Conservation (phyloP, 2,329 filamentous ascomycete species). For the Alternaria sp. region DNA sequence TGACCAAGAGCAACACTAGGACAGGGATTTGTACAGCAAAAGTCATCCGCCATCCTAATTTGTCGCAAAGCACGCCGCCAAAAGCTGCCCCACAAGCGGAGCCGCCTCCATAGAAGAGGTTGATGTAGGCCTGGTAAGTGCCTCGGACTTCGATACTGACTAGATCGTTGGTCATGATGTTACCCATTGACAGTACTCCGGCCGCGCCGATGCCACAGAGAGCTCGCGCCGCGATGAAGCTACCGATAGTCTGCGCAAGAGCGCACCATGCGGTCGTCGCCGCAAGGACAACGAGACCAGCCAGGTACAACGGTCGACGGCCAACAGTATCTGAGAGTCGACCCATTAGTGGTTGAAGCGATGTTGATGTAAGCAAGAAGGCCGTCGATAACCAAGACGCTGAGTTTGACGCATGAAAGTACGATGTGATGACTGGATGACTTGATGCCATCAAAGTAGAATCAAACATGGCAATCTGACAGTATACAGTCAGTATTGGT, state of each 20-base stretch:
- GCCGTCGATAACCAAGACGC: slow-evolving; percentile 85
- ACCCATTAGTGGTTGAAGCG: slow-evolving; percentile 77
- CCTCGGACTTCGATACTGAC: slow-evolving; percentile 78
- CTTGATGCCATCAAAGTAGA: slow-evolving; percentile 82
- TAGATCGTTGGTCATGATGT: slow-evolving; percentile 76
- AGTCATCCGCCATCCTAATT: slow-evolving; percentile 76
- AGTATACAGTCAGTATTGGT: slow-evolving; percentile 50
- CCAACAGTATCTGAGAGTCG: slow-evolving; percentile 78
- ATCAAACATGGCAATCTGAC: slow-evolving; percentile 66
- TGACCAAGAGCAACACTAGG: slow-evolving; percentile 56
- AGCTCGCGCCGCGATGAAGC: slow-evolving; percentile 74
- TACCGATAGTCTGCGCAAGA: slow-evolving; percentile 70
- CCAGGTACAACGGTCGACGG: slow-evolving; percentile 71
- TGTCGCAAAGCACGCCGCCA: slow-evolving; percentile 74
- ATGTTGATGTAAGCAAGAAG: slow-evolving; percentile 78
- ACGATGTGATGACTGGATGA: slow-evolving; percentile 82
- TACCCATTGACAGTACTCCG: slow-evolving; percentile 71
- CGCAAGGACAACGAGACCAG: slow-evolving; percentile 69
- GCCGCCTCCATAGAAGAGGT: slow-evolving; percentile 67
- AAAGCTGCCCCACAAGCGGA: slow-evolving; percentile 68
- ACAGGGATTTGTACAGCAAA: slow-evolving; percentile 64
- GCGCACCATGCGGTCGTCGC: slow-evolving; percentile 74
- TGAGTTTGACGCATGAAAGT: slow-evolving; percentile 78
- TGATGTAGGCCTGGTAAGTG: slow-evolving; percentile 74
- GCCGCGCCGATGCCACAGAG: slow-evolving; percentile 78